phyloP scores from a whole-genome alignment of 805 yeast genomes.

The Candida manassasensis region DNA sequence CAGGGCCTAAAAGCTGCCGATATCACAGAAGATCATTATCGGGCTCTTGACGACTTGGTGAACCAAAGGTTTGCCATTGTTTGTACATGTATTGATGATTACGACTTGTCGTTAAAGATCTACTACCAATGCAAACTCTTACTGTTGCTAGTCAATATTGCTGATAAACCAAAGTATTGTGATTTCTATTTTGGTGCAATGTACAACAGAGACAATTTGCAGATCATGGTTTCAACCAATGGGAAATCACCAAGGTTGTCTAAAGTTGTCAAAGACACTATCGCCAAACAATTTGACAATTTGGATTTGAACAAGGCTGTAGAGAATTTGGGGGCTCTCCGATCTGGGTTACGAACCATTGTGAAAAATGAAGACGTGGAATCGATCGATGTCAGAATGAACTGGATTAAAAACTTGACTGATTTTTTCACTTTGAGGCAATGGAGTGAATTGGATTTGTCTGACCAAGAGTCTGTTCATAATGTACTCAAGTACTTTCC shows the following conservation, averaged over 20 bases:
- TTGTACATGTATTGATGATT: slow-evolving; percentile 72
- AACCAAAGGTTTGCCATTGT: slow-evolving; percentile 54
- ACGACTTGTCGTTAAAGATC: slow-evolving; percentile 50
- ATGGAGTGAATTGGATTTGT: slow-evolving; percentile 47
- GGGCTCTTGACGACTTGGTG: slow-evolving; percentile 29
- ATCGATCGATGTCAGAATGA: slow-evolving; percentile 59
- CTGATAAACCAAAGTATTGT: slow-evolving; percentile 79
- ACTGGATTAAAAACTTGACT: slow-evolving; percentile 62
- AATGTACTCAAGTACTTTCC: slow-evolving; percentile 48
- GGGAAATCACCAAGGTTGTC: slow-evolving; percentile 79
- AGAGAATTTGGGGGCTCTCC: slow-evolving; percentile 51
- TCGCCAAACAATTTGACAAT: slow-evolving; percentile 44
- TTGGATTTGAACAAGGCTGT: slow-evolving; percentile 56
- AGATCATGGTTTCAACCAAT: slow-evolving; percentile 78
- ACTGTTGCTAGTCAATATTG: slow-evolving; percentile 66
- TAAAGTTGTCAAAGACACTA: slow-evolving; percentile 44
- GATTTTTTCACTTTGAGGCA: slow-evolving; percentile 54
- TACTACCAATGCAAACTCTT: slow-evolving; percentile 44
- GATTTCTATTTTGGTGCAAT: slow-evolving; percentile 84
- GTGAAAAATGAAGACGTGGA: slow-evolving; percentile 38
- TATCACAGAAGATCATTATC: slow-evolving; percentile 17
- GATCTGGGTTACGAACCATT: slow-evolving; percentile 45
- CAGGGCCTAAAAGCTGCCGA: too few relatives aligned
- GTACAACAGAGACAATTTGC: slow-evolving; percentile 66
- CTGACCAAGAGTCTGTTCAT: slow-evolving; percentile 26